Base-by-base conservation (phyloP, 192 early-diverging fungal genomes). In the Coemansia javaensis region DNA sequence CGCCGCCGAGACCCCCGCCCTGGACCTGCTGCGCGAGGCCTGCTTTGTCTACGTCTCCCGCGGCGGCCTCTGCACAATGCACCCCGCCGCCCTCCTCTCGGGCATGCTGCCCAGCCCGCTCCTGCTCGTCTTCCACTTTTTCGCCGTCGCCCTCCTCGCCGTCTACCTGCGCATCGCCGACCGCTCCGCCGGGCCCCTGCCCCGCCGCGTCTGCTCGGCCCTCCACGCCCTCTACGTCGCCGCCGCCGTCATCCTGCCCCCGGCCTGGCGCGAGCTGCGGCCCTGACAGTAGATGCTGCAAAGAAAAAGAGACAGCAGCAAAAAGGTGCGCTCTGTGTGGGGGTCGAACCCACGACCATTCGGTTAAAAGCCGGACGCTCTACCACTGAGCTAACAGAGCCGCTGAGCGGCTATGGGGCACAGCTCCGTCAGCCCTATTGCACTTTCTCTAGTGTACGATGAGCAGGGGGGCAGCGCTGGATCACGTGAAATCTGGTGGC, bases 1-100 rank as follows among this genome's bases (percentile, higher is more conserved):
- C 77, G 82, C 91, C 0, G 93, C 88, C 2, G 84, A 82, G 14
- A 42, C 53, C 22, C 75, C 77, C 22, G 79, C 88, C 53, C 54
- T 94, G 39, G 71, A 73, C 28, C 69, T 82, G 7, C 77, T 98
- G 23, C 86, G 89, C 31, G 75, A 89, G 28, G 90, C 86, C 11
- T 93, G 90, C 51, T 93, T 98, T 65, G 79, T 65, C 8, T 98
- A 97, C 53, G 86, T 98, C 53, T 50, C 78, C 35, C 78, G 88
- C 21, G 96, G 96, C 32, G 88, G 90, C 2, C 66, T 73, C 20
- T 95, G 85, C 55, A 76, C 88, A 12, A 72, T 80, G 46, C 87
- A 83, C 0, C 96, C 96, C 4, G 83, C 90, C 21, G 87, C 90
- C 12, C 71, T 98, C 15, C 65, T 95, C 12, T 90, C 88, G n/a